These are phyloP conservation scores for Saksenaea vasiformis DNA, from an alignment of 371 early-diverging fungal species.

Conservation along the genomic window DNA sequence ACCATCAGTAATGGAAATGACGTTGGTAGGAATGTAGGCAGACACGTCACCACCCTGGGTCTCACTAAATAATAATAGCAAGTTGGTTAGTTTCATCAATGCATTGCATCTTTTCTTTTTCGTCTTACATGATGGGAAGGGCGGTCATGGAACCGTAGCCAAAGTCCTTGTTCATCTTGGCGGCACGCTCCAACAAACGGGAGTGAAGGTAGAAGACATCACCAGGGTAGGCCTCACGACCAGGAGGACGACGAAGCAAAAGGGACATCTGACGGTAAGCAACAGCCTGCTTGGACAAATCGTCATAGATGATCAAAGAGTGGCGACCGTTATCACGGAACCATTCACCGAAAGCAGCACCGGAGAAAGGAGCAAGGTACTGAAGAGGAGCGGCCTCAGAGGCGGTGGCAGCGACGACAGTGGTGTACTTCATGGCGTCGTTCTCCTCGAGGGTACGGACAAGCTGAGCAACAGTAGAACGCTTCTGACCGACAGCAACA, in stretches of 20 bases:
- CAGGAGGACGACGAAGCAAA: constrained; percentile 96
- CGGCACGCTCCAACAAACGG: constrained; percentile 94
- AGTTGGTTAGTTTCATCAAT: not conserved
- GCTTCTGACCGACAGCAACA: constrained; percentile 96
- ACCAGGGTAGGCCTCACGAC: constrained; percentile 98
- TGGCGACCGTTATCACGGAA: constrained; percentile 98
- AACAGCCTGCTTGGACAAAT: constrained; percentile 97
- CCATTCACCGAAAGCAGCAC: constrained; percentile 91
- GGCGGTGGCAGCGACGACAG: constrained; percentile 95
- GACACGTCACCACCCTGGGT: constrained; percentile 99
- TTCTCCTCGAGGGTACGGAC: constrained; percentile 94
- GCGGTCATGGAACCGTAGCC: constrained; percentile 94
- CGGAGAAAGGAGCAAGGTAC: constrained; percentile 95
- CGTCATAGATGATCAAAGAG: constrained; percentile 93
- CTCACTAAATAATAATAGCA: constrained; percentile 49
- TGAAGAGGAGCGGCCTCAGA: constrained; percentile 95
- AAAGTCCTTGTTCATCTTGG: constrained; percentile 93
- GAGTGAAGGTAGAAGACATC: constrained; percentile 98
- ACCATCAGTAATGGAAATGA: constrained; percentile 98
- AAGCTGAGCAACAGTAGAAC: constrained; percentile 96
- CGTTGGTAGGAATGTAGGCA: constrained; percentile 98
- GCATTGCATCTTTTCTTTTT: constrained; percentile 45
- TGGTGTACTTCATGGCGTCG: constrained; percentile 81
- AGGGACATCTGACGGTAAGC: constrained; percentile 98
- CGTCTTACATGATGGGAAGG: constrained; percentile 93